Conservation (phyloP, 352 stramenopile species). For the Phytophthora sojae region DNA sequence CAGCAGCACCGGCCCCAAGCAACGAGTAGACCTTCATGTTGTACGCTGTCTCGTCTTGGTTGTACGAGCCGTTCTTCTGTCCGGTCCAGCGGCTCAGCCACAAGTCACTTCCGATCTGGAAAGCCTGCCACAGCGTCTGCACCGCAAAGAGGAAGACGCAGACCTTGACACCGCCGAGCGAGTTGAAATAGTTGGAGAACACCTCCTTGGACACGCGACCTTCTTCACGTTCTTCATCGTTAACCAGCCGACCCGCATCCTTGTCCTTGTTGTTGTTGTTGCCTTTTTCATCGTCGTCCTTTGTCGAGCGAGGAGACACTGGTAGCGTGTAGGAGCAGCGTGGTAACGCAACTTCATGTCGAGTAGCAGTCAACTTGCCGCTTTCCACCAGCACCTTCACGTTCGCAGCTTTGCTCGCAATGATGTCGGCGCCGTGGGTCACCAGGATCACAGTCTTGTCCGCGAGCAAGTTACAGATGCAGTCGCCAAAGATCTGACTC, state of each 20-base stretch:
- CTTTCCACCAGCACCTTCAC: slow-evolving; percentile 39
- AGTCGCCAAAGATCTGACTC: slow-evolving; percentile 84
- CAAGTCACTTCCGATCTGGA: slow-evolving; percentile 43
- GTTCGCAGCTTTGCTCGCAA: slow-evolving; percentile 38
- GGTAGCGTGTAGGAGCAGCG: slow-evolving; percentile 16
- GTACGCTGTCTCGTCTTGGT: slow-evolving; percentile 29
- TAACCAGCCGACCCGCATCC: slow-evolving; percentile 31
- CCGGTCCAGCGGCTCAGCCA: slow-evolving; percentile 52
- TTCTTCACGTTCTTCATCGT: slow-evolving; percentile 51
- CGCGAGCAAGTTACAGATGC: slow-evolving; percentile 39
- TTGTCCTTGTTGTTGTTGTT: slow-evolving; percentile 1
- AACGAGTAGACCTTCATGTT: slow-evolving; percentile 46
- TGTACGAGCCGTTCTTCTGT: slow-evolving; percentile 32
- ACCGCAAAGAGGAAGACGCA: slow-evolving; percentile 27
- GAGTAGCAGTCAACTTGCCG: slow-evolving; percentile 24
- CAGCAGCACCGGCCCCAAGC: slow-evolving; percentile 24
- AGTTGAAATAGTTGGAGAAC: slow-evolving; percentile 50
- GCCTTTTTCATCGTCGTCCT: slow-evolving; percentile 11
- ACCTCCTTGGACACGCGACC: slow-evolving; percentile 54
- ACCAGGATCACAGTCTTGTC: slow-evolving; percentile 88
- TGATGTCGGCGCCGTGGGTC: slow-evolving; percentile 89
- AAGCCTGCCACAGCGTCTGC: slow-evolving; percentile 45
- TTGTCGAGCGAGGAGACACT: not conserved
- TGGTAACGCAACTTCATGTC: slow-evolving; percentile 12
- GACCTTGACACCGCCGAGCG: slow-evolving; percentile 44